These are phyloP conservation scores for Rhizoclosmatium sp. DNA, from an alignment of 192 early-diverging fungal genomes.

Conservation along the genomic window DNA sequence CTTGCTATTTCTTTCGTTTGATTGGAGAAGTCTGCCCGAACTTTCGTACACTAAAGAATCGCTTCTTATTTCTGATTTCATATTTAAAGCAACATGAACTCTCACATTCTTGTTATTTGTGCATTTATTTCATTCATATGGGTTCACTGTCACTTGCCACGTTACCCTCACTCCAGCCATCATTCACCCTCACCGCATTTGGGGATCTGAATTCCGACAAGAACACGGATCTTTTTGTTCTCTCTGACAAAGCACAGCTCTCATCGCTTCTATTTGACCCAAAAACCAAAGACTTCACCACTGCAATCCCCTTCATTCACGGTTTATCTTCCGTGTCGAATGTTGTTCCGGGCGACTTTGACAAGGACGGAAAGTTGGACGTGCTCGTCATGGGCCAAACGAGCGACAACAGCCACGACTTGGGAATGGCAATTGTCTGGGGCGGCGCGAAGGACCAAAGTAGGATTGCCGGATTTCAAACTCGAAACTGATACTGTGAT, in stretches of 20 bases:
- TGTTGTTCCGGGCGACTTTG: conserved; percentile 85
- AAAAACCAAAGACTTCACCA: not conserved
- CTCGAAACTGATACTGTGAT: conserved; percentile 14
- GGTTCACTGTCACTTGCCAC: not conserved
- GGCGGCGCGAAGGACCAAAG: not conserved
- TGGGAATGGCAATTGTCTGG: conserved; percentile 5
- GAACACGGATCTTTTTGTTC: conserved; percentile 83
- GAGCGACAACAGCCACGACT: not conserved
- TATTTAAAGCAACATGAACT: too few relatives aligned
- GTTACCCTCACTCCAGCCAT: not conserved
- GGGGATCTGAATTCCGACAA: conserved; percentile 88
- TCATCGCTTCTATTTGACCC: conserved; percentile 50
- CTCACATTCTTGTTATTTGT: too few relatives aligned
- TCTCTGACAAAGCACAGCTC: conserved; percentile 68
- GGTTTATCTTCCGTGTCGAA: conserved; percentile 65
- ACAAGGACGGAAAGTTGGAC: conserved; percentile 89
- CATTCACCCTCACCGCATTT: conserved; percentile 71
- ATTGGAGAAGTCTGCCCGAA: too few relatives aligned
- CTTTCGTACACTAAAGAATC: too few relatives aligned
- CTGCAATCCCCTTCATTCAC: conserved; percentile 30
- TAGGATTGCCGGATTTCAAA: not conserved
- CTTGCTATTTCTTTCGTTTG: too few relatives aligned
- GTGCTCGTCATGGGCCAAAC: conserved; percentile 77
- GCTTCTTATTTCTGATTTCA: too few relatives aligned
- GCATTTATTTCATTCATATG: not conserved